Base-by-base conservation (phyloP, 768 basidiomycete species). In the Boletus vinaceobasis region DNA sequence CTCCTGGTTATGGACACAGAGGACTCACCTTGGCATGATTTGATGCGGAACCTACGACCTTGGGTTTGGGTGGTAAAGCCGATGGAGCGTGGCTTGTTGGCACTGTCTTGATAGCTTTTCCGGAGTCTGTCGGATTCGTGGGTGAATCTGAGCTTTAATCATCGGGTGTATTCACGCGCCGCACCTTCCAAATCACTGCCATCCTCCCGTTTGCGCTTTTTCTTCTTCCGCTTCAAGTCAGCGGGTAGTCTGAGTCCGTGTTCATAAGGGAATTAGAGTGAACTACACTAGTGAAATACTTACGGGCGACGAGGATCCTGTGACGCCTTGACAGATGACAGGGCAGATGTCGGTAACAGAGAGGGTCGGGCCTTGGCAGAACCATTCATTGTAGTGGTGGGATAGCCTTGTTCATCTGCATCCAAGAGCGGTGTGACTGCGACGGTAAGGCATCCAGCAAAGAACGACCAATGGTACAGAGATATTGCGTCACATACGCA, bases 181-280 rank as follows among this genome's bases (percentile, higher is more conserved):
- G 83, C 81, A 66, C 75, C 76, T 63, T 90, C 88, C 32, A 74
- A 69, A 59, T 90, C 89, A 60, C 86, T 87, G n/a, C 84, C 84
- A 37, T 81, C 83, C 9, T 89, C 88, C 52, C 87, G 81, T 78
- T 88, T 90, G 71, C 90, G 87, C 66, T 91, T 92, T 74, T 90
- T 90, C 74, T 88, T 90, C 76, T 87, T 89, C 73, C 82, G 88
- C 75, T 86, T 88, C 29, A 75, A 57, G 44, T 88, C 87, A 13
- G 84, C 80, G 11, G 69, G 58, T 48, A 66, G 47, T 52, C 73
- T 76, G 45, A 19, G 36, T 19, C 1, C 33, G 36, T 32, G 38
- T 27, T 31, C 9, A 32, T 53, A 1, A 63, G 43, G 11, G 14
- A 21, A 17, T 27, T 33, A 11, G n/a, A 67, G 61, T 39, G 71